phyloP scores from a whole-genome alignment of 176 grass and related monocot genomes.

The Lolium perenne region DNA sequence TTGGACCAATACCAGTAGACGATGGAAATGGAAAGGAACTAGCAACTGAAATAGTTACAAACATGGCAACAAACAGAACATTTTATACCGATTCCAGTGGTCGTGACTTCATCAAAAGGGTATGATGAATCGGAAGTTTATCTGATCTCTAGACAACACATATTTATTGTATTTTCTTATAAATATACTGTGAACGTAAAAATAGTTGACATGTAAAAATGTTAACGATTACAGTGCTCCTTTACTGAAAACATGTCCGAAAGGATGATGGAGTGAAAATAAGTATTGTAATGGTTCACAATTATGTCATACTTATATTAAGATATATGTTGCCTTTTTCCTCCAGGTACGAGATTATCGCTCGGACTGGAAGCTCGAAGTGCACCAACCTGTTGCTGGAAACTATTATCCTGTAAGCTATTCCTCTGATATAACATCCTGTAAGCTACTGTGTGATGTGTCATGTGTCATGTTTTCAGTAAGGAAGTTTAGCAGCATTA shows the following conservation, averaged over 20 bases:
- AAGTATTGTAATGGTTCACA: not conserved
- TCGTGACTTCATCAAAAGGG: conserved; percentile 96
- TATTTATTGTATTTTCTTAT: not conserved
- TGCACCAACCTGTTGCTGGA: conserved; percentile 90
- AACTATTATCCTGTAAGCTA: conserved; percentile 96
- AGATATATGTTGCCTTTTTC: conserved; percentile 1
- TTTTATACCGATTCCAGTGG: conserved; percentile 96
- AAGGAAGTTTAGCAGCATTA: conserved; percentile 16
- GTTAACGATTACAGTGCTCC: not conserved
- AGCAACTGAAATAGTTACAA: conserved; percentile 74
- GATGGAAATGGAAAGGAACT: conserved; percentile 95
- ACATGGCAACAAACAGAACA: conserved; percentile 80
- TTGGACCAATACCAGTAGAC: conserved; percentile 84
- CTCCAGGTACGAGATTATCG: conserved; percentile 93
- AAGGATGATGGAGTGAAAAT: not conserved
- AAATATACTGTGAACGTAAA: not conserved
- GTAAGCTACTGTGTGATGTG: not conserved
- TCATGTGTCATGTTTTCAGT: conserved; percentile 30
- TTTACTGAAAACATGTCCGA: conserved; percentile 1
- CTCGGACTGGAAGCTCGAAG: conserved; percentile 83
- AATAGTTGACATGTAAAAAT: conserved; percentile 1
- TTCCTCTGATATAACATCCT: not conserved
- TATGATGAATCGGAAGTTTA: conserved; percentile 41
- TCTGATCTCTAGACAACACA: not conserved
- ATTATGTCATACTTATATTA: not conserved